Percentiles rank a stretch among this genome's conserved stretches.
phyloP scores from a whole-genome alignment of 495 filamentous ascomycete species.

The Podospora tetraspora region DNA sequence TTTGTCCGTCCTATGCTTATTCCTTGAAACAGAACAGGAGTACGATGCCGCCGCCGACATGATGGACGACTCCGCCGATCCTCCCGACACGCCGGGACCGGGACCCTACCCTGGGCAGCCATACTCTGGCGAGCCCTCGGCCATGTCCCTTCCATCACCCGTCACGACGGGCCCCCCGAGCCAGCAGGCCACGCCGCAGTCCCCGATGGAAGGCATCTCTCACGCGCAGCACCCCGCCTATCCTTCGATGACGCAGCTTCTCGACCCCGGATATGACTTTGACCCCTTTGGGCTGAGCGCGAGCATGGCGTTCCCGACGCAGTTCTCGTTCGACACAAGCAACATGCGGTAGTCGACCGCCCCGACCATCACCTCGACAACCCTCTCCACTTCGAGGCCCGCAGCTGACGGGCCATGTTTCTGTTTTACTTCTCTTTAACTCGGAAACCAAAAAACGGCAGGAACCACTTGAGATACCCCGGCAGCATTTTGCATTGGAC shows the following conservation, averaged over 20 bases:
- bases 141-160: conserved; percentile 40
- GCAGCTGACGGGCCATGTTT: not conserved
- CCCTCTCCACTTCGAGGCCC: not conserved
- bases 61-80: conserved; percentile 69
- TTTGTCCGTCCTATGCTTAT: conserved; percentile 77
- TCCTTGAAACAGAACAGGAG: conserved; percentile 88
- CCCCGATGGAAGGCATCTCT: conserved; percentile 29
- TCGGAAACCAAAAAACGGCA: conserved; percentile 15
- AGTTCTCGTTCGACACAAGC: conserved; percentile 74
- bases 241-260: conserved; percentile 59
- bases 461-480: conserved; percentile 19
- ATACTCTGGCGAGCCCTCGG: conserved; percentile 39
- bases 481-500: conserved; percentile 23
- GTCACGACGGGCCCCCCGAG: conserved; percentile 33
- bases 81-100: conserved; percentile 59
- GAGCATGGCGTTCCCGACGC: conserved; percentile 90
- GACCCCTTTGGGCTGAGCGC: conserved; percentile 88
- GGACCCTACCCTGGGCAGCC: conserved; percentile 58
- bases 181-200: conserved; percentile 27
- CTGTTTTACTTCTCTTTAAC: not conserved
- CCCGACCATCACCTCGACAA: not conserved
- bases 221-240: conserved; percentile 41
- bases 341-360: conserved; percentile 43
- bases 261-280: conserved; percentile 79
- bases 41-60: conserved; percentile 96